phyloP scores from a whole-genome alignment of 2,329 filamentous ascomycete genomes.

The Aspergillus pseudoterreus region DNA sequence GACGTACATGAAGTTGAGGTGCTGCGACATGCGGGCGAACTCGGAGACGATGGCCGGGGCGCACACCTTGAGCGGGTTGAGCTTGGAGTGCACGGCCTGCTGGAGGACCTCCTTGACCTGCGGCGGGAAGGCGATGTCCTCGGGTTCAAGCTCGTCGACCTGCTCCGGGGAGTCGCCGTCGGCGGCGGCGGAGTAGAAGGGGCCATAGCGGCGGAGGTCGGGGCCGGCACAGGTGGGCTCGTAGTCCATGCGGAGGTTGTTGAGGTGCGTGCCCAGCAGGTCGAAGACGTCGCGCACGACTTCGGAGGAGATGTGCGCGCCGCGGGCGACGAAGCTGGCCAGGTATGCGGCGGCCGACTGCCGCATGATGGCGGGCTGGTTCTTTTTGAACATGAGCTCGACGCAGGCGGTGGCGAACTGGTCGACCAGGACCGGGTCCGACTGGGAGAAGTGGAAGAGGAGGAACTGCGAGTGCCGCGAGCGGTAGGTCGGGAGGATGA shows the following conservation, averaged over 20 bases:
- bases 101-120: slow-evolving; percentile 70
- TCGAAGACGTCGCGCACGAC: slow-evolving; percentile 80
- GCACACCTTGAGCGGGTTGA: slow-evolving; percentile 95
- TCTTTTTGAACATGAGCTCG: slow-evolving; percentile 66
- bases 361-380: slow-evolving; percentile 66
- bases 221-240: slow-evolving; percentile 75
- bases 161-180: slow-evolving; percentile 53
- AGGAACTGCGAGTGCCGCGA: slow-evolving; percentile 94
- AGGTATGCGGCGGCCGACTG: slow-evolving; percentile 89
- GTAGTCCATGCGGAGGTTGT: slow-evolving; percentile 68
- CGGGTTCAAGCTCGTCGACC: slow-evolving; percentile 54
- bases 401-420: slow-evolving; percentile 77
- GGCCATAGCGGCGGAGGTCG: slow-evolving; percentile 75
- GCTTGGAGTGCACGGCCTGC: slow-evolving; percentile 75
- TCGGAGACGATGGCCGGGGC: slow-evolving; percentile 85
- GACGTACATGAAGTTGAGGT: slow-evolving; percentile 84
- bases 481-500: slow-evolving; percentile 85
- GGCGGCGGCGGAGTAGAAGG: slow-evolving; percentile 70
- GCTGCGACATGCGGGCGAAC: slow-evolving; percentile 82
- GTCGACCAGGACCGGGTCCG: slow-evolving; percentile 71
- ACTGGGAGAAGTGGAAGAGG: slow-evolving; percentile 91
- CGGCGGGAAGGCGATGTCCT: slow-evolving; percentile 74
- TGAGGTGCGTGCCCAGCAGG: slow-evolving; percentile 72
- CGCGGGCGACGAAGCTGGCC: slow-evolving; percentile 88
- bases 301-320: slow-evolving; percentile 71